Percentiles rank a stretch among this genome's conserved stretches.
Conservation (phyloP, 495 filamentous ascomycete genomes). For the Cercophora newfieldiana region DNA sequence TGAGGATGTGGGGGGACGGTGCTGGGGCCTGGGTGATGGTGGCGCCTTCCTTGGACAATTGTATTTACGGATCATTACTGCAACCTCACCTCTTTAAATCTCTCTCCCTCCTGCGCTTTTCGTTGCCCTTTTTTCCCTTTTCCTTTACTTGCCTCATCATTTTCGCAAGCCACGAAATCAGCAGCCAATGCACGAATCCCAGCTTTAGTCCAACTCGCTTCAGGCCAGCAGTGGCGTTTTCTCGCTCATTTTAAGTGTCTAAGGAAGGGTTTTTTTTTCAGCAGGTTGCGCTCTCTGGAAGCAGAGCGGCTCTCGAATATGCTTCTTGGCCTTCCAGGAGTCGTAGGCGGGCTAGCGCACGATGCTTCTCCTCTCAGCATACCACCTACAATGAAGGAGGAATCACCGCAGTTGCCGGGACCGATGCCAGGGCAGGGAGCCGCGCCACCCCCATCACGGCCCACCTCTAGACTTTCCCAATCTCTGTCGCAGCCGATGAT, state of each 20-base stretch:
- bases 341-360: slow-evolving; percentile 15
- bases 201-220: slow-evolving; percentile 8
- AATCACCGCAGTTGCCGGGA: slow-evolving; percentile 30
- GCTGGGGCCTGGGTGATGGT: background rate
- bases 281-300: background rate
- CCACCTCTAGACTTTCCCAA: slow-evolving; percentile 35
- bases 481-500: slow-evolving; percentile 44
- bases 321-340: slow-evolving; percentile 37
- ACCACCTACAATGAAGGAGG: slow-evolving; percentile 38
- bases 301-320: slow-evolving; percentile 44
- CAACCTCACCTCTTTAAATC: slow-evolving; percentile 8
- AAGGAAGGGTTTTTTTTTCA: slow-evolving; percentile 3
- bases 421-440: slow-evolving; percentile 27
- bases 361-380: slow-evolving; percentile 34
- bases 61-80: slow-evolving; percentile 5
- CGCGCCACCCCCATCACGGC: slow-evolving; percentile 35
- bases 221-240: background rate
- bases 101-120: slow-evolving; percentile 1
- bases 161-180: slow-evolving; percentile 5
- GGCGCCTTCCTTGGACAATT: slow-evolving; percentile 5
- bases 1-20: slow-evolving; percentile 3
- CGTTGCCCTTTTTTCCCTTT: slow-evolving; percentile 3
- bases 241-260: slow-evolving; percentile 2
- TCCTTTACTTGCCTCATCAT: slow-evolving; percentile 4
- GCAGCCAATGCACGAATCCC: slow-evolving; percentile 3